Evolutionary conservation across 2,329 filamentous ascomycete genomes (phyloP).

Genomic region (Monilinia polystroma): DNA sequence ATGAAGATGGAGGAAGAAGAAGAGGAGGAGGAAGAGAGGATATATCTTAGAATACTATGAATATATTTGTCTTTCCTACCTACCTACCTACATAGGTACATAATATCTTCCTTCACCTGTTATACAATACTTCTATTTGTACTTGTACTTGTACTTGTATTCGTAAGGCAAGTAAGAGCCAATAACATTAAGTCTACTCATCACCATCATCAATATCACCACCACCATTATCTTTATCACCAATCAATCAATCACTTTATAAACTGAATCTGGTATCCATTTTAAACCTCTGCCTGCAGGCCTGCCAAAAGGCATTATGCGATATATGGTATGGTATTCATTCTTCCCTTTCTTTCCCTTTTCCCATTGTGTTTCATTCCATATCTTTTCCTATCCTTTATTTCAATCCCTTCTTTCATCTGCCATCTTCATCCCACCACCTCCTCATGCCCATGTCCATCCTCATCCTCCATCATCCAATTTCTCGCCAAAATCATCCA

Average conservation of each 20-base stretch:
- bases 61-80: conserved; percentile 4
- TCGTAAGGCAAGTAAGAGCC: too few species aligned
- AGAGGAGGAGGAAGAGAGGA: not conserved
- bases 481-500: not conserved
- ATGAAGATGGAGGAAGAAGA: not conserved
- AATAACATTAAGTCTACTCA: too few species aligned
- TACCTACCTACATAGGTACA: too few species aligned
- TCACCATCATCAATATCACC: too few species aligned
- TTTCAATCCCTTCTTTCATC: not conserved
- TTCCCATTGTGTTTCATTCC: not conserved
- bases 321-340: conserved; percentile 16
- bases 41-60: conserved; percentile 9
- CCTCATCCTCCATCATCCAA: not conserved
- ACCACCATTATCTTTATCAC: too few species aligned
- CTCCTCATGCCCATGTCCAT: not conserved
- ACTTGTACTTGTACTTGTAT: too few species aligned
- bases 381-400: not conserved
- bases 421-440: not conserved
- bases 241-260: not conserved
- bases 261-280: conserved; percentile 19
- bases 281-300: conserved; percentile 1
- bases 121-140: too few species aligned
- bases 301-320: conserved; percentile 5
- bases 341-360: not conserved
- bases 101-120: not conserved